Evolutionary conservation across 2,329 filamentous ascomycete species (phyloP), one percentile per base, ranked within the genome.

Genomic region (Pseudogymnoascus sp.): DNA sequence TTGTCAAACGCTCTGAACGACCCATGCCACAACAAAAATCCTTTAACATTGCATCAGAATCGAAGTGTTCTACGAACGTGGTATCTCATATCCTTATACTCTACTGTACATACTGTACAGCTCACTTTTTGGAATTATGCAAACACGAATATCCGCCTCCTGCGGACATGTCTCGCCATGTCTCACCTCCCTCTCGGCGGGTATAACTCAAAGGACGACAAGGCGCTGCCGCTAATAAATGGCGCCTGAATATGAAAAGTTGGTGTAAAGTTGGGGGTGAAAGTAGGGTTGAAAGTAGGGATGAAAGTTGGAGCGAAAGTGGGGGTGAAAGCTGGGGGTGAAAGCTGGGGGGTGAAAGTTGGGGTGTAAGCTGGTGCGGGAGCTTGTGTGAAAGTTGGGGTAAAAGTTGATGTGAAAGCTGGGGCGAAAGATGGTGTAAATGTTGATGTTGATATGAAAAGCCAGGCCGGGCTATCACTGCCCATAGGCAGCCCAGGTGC

Each of bases 401-500:
- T 19, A 10, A 56, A 33, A 33, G 26, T 29, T 33, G 50, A 33
- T 21, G 50, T 33, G 29, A 33, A 56, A 56, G 50, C 16, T 33
- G 50, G n/a, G 29, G 29, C 29, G 50, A 56, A 56, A 21, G 50
- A 33, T 35, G 29, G 26, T 35, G 50, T 29, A 7, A 29, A 29
- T 31, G 16, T 31, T 10, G 13, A 50, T n/a, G 13, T 56, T 33
- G 50, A 35, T 56, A 16, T 33, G 26, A 35, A 35, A 56, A 21
- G 6, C 3, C 5, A 14, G 50, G n/a, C 24, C 4, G 14, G 31
- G 6, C 16, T 29, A 63, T 62, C 21, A 69, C 65, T 71, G 67
- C 10, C 65, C 67, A 40, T 69, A 69, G 14, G 66, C 62, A 42
- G 68, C 63, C 68, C 69, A 71, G n/a, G 62, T 64, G 29, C 66